Percentiles rank a stretch among this genome's conserved stretches.
Evolutionary conservation across 2,329 filamentous ascomycete species (phyloP).

Genomic region (Bipolaris cookei): DNA sequence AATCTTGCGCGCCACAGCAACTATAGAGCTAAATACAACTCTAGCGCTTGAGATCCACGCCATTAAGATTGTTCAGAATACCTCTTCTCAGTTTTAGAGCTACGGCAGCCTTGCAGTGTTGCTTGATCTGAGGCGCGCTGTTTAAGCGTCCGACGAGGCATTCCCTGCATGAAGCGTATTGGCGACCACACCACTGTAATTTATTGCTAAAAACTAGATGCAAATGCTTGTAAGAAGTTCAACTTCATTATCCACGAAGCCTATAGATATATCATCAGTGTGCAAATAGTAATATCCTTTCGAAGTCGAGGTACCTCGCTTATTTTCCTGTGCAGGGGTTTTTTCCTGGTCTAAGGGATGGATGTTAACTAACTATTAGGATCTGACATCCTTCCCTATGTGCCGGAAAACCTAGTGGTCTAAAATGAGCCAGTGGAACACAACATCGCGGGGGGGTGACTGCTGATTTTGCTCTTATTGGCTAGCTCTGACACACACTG

Average conservation of each 20-base stretch:
- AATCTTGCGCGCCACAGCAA: not conserved
- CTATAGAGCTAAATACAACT: not conserved
- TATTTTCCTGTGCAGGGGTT: too few relatives aligned
- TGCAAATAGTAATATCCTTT: not conserved
- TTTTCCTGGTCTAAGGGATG: too few relatives aligned
- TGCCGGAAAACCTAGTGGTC: too few relatives aligned
- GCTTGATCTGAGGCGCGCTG: not conserved
- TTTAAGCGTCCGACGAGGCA: not conserved
- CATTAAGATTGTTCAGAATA: not conserved
- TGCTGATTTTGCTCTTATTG: too few relatives aligned
- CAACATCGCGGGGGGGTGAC: too few relatives aligned
- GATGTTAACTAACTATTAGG: too few relatives aligned
- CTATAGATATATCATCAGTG: not conserved
- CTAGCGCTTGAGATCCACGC: not conserved
- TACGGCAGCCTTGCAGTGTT: not conserved
- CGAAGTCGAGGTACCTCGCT: too few relatives aligned
- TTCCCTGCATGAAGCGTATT: not conserved
- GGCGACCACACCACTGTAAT: not conserved
- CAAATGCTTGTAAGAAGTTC: not conserved
- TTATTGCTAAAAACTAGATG: not conserved
- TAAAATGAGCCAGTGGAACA: too few relatives aligned
- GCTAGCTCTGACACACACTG: too few relatives aligned
- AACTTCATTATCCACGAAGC: not conserved
- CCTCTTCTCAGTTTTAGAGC: not conserved
- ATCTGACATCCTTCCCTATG: too few relatives aligned